Percentiles rank a stretch among this genome's conserved stretches.
phyloP scores from a whole-genome alignment of 2,329 filamentous ascomycete genomes.

The Fusarium stilboides region DNA sequence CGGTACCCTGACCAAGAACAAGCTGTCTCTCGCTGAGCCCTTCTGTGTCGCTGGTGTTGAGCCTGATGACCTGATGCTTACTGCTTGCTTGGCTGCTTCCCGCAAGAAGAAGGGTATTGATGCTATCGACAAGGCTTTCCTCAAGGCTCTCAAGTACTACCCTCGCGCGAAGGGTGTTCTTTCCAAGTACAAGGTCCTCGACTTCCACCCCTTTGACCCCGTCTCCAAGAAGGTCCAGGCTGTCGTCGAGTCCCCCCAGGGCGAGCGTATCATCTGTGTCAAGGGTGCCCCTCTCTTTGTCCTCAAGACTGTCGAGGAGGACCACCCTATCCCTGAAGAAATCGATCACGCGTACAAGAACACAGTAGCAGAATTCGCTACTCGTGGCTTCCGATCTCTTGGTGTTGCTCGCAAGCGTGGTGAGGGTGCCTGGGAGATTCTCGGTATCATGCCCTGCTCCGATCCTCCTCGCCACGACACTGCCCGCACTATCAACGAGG shows the following conservation, averaged over 20 bases:
- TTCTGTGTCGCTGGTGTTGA: conserved; percentile 87
- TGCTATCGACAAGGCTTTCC: conserved; percentile 94
- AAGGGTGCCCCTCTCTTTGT: conserved; percentile 93
- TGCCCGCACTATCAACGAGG: conserved; percentile 90
- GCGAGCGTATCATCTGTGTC: conserved; percentile 88
- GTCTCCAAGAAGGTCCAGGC: conserved; percentile 94
- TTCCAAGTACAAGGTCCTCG: conserved; percentile 85
- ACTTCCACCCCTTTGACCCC: conserved; percentile 91
- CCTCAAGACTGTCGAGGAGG: conserved; percentile 88
- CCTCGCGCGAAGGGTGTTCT: conserved; percentile 85
- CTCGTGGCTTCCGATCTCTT: conserved; percentile 93
- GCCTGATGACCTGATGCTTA: conserved; percentile 90
- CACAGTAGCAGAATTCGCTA: conserved; percentile 92
- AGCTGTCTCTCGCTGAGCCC: conserved; percentile 88
- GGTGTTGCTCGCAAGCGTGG: conserved; percentile 93
- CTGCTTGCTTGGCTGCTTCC: conserved; percentile 89
- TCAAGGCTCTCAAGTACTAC: conserved; percentile 87
- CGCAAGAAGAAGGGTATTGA: conserved; percentile 97
- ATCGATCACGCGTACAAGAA: conserved; percentile 82
- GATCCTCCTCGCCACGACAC: conserved; percentile 94
- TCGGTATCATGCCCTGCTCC: conserved; percentile 95
- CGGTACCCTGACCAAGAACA: conserved; percentile 94
- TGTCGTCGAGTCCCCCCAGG: conserved; percentile 85
- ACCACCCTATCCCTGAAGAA: conserved; percentile 82
- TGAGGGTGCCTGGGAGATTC: conserved; percentile 87